These are phyloP conservation scores for Sequoiadendron giganteum DNA, from an alignment of 75 land plant genomes.

Conservation along the genomic window DNA sequence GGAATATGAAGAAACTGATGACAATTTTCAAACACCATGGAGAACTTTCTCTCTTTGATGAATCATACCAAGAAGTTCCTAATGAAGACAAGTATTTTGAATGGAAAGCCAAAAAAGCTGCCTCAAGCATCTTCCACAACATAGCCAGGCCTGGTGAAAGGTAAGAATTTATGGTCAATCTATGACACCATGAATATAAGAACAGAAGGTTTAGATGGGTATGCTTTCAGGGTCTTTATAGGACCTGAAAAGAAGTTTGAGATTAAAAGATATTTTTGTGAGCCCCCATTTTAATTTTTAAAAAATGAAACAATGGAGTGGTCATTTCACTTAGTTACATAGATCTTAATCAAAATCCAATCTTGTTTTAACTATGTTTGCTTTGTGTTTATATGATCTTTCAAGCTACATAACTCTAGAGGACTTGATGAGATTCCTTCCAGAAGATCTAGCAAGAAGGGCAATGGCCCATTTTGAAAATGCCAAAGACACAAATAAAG, in stretches of 20 bases:
- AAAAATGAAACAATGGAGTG: neutral
- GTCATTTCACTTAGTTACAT: neutral
- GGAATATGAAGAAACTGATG: conserved; percentile 40
- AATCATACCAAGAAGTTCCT: conserved; percentile 14
- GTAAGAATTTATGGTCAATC: conserved; percentile 10
- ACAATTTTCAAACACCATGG: conserved; percentile 19
- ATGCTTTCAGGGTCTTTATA: neutral
- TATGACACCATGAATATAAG: neutral
- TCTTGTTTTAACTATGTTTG: neutral
- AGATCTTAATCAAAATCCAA: neutral
- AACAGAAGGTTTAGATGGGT: neutral
- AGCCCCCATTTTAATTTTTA: neutral
- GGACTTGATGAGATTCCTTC: conserved; percentile 43
- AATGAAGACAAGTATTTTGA: conserved; percentile 37
- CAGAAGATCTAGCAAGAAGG: conserved; percentile 24
- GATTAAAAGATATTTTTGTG: neutral
- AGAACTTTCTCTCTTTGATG: conserved; percentile 22
- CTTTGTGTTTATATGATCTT: neutral
- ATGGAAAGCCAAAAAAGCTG: conserved; percentile 36
- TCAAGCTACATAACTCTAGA: conserved; percentile 41
- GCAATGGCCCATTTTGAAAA: conserved; percentile 46
- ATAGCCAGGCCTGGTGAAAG: conserved; percentile 33
- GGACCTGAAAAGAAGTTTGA: neutral
- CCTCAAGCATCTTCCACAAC: conserved; percentile 33
- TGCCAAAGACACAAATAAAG: conserved; percentile 37